Evolutionary conservation across 768 basidiomycete genomes (phyloP).

Genomic region (Butyriboletus loyo): DNA sequence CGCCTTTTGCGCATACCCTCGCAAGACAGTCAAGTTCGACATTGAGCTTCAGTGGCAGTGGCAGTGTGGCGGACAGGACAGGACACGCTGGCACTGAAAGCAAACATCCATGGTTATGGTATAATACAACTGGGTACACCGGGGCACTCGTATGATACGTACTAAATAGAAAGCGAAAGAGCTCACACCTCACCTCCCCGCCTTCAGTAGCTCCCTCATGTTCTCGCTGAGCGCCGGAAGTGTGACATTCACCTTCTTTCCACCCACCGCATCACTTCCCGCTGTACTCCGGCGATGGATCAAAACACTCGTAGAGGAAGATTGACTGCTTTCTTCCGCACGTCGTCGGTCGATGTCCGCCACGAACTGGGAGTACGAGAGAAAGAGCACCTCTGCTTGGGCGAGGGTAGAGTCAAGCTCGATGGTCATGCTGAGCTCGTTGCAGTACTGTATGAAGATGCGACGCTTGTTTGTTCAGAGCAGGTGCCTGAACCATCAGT

Average conservation of each 20-base stretch:
- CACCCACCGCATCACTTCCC: neutral
- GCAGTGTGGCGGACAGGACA: neutral
- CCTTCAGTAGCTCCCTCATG: conserved; percentile 56
- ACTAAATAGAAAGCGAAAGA: neutral
- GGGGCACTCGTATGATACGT: conserved; percentile 6
- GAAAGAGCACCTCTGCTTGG: conserved; percentile 95
- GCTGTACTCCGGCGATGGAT: conserved; percentile 33
- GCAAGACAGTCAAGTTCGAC: conserved; percentile 53
- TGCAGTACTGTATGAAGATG: conserved; percentile 64
- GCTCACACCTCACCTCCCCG: conserved; percentile 33
- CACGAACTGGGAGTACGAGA: conserved; percentile 85
- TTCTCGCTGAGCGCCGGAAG: conserved; percentile 58
- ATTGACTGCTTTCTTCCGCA: conserved; percentile 46
- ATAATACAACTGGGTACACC: conserved; percentile 16
- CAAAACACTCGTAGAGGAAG: conserved; percentile 24
- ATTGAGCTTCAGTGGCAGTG: conserved; percentile 5
- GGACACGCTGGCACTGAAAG: neutral
- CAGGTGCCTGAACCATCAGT: neutral
- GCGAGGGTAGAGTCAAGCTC: conserved; percentile 94
- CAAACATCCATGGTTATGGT: conserved; percentile 8
- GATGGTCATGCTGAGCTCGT: conserved; percentile 93
- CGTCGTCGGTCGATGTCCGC: conserved; percentile 84
- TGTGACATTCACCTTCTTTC: conserved; percentile 31
- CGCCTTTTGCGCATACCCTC: conserved; percentile 52
- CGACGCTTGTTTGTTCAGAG: conserved; percentile 1